Base-by-base conservation (phyloP, 352 stramenopile species). In the Pythium biforme region DNA sequence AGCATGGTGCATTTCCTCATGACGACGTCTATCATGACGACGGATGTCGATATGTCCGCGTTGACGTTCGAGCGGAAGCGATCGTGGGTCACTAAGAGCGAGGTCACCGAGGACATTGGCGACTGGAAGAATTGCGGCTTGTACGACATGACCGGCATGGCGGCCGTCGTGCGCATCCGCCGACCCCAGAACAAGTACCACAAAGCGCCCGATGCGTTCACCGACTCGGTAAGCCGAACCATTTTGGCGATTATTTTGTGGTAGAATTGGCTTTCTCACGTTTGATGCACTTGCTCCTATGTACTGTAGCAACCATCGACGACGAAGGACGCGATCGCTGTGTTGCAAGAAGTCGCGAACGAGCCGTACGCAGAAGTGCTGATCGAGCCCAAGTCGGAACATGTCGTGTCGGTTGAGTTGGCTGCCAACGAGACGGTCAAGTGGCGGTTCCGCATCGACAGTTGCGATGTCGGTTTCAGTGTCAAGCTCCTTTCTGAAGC, bases 1-100 rank as follows among this genome's bases (percentile, higher is more conserved):
- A 58, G 71, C 40, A 86, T 77, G 62, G 70, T 88, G 53, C 76
- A 90, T 46, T 88, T 85, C 40, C 63, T 88, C 37, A 76, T 88
- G 66, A 81, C 60, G 15, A 85, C 77, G 15, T 77, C 72, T 5
- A 86, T 88, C 58, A 55, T 81, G 34, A 88, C 76, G 12, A 83
- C 77, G 20, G 61, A 77, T 22, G 73, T 88, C 43, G 62, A 88
- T 50, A 69, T 69, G 1, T 74, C 73, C 2, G 59, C 66, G 15
- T 54, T 85, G 34, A 49, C 23, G 0, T 82, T 90, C 45, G 57
- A 71, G n/a, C 72, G 74, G 23, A 87, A 86, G 63, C 69, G 53
- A 11, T 59, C 62, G 25, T 90, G 77, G 81, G 71, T 88, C 46
- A 79, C 77, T 4, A 75, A 71, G 12, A 39, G 58, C 9, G 59